phyloP scores from a whole-genome alignment of 192 early-diverging fungal species.

The Diversispora epigaea region DNA sequence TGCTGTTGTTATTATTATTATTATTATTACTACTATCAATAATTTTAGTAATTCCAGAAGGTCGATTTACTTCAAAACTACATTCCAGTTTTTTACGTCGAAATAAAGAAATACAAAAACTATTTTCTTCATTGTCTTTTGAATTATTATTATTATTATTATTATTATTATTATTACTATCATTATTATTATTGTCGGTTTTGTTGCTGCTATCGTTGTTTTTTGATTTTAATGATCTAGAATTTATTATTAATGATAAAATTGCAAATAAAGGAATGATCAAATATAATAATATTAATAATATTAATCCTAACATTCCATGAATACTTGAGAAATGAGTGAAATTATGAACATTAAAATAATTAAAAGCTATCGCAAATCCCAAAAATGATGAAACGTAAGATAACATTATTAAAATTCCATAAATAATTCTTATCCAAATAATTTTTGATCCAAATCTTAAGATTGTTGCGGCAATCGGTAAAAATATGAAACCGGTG shows the following conservation, averaged over 20 bases:
- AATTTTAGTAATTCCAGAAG: too few species aligned
- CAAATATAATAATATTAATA: conserved; percentile 16
- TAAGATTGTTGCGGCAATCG: conserved; percentile 1
- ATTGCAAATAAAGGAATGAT: not conserved
- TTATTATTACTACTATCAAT: too few species aligned
- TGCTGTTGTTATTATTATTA: too few species aligned
- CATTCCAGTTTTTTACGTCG: too few species aligned
- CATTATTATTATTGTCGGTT: not conserved
- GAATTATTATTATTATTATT: too few species aligned
- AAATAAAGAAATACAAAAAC: too few species aligned
- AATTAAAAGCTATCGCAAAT: not conserved
- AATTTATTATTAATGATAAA: not conserved
- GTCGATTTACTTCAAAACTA: too few species aligned
- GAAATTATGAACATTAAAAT: not conserved
- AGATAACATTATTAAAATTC: not conserved
- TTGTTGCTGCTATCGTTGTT: not conserved
- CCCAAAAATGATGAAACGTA: conserved; percentile 3
- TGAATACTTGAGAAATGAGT: not conserved
- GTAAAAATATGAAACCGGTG: not conserved
- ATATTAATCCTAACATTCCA: not conserved
- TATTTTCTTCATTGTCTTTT: too few species aligned
- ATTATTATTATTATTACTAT: not conserved
- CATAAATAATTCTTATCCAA: not conserved
- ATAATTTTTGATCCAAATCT: not conserved
- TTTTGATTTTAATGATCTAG: not conserved